Evolutionary conservation across 139 green algal genomes (phyloP), one percentile per base, ranked within the genome.

Genomic region (Gonium pectorale): DNA sequence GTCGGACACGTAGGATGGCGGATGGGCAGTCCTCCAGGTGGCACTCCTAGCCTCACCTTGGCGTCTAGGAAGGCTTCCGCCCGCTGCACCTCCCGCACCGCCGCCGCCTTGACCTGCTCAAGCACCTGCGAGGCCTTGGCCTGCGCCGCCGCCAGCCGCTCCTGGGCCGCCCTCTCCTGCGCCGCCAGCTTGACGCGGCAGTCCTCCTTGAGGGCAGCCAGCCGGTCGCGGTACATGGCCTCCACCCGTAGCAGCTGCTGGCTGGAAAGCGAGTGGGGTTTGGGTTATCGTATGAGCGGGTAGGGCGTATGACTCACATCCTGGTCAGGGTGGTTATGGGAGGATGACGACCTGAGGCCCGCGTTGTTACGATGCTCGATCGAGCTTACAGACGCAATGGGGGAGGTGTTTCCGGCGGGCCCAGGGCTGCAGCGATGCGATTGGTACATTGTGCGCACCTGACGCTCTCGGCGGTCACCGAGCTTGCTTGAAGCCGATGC

Each of bases 241-340:
- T 83, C 75, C 41, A 83, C 75, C 2, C 60, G 59, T 9, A 46
- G n/a, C 7, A 83, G 75, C 75, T 83, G 75, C 41, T 83, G 59
- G 75, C 75, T 83, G 56, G 15, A 8, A 31, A 9, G 4, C 37
- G 66, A 3, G 31, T 33, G 56, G 56, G 56, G 56, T 64, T 64
- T n/a, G 56, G 56, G n/a, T n/a, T n/a, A n/a, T n/a, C n/a, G n/a
- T n/a, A n/a, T n/a, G n/a, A n/a, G n/a, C n/a, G n/a, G n/a, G n/a
- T n/a, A n/a, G n/a, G n/a, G n/a, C n/a, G n/a, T n/a, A n/a, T n/a
- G n/a, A n/a, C n/a, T n/a, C n/a, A n/a, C n/a, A n/a, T n/a, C n/a
- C n/a, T n/a, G n/a, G n/a, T n/a, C n/a, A n/a, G n/a, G n/a, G n/a
- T n/a, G n/a, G n/a, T n/a, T n/a, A n/a, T n/a, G n/a, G n/a, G n/a